A percentile compares a stretch with the other conserved stretches of the same genome.
These are phyloP conservation scores for Murraya paniculata DNA, from an alignment of 345 rosid genomes.

Conservation along the genomic window DNA sequence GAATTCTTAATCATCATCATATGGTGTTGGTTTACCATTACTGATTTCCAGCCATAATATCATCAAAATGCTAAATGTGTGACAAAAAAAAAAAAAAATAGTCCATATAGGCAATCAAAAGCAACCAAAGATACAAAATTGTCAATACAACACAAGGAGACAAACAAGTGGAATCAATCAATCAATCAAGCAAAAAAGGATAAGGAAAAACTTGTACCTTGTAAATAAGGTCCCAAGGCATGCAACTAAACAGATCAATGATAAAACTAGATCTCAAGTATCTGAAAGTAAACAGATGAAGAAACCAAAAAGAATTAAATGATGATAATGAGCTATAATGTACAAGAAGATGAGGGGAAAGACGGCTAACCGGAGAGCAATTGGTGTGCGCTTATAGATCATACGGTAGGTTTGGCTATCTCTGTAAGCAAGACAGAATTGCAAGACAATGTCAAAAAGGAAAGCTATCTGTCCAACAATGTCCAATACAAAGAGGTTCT, in stretches of 20 bases:
- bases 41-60: too few relatives aligned
- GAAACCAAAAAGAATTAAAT: not conserved
- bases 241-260: slow-evolving; percentile 62
- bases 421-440: slow-evolving; percentile 61
- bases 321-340: too few relatives aligned
- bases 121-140: too few relatives aligned
- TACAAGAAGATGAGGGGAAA: not conserved
- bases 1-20: too few relatives aligned
- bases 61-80: too few relatives aligned
- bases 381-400: slow-evolving; percentile 45
- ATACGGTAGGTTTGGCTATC: slow-evolving; percentile 58
- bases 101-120: too few relatives aligned
- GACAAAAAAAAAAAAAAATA: too few relatives aligned
- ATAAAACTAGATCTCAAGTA: slow-evolving; percentile 72
- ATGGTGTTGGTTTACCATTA: too few relatives aligned
- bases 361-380: slow-evolving; percentile 52
- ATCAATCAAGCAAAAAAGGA: not conserved
- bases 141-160: too few relatives aligned
- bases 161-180: too few relatives aligned
- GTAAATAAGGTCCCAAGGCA: slow-evolving; percentile 84
- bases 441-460: slow-evolving; percentile 62
- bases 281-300: slow-evolving; percentile 27
- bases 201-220: slow-evolving; percentile 38
- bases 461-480: slow-evolving; percentile 75
- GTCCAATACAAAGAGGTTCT: slow-evolving; percentile 63